These are phyloP conservation scores for Volvariella volvacea DNA, from an alignment of 1,284 basidiomycete genomes.

Conservation along the genomic window DNA sequence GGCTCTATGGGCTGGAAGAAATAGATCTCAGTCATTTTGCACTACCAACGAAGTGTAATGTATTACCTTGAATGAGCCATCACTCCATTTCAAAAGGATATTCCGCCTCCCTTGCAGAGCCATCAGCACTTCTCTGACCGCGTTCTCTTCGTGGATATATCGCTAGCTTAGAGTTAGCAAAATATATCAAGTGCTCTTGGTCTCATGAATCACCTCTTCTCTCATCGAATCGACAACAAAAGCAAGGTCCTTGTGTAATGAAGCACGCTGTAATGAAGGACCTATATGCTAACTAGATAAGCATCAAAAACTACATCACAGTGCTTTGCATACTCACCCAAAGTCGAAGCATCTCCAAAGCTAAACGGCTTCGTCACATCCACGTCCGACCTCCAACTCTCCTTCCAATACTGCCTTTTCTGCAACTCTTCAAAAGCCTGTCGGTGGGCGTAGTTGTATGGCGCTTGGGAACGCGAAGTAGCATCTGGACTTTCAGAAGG, in stretches of 20 bases:
- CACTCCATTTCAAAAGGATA: constrained; percentile 43
- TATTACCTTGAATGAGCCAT: constrained; percentile 30
- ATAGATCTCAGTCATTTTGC: constrained; percentile 27
- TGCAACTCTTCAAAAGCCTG: constrained; percentile 52
- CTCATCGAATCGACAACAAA: constrained; percentile 23
- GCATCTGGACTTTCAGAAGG: too few relatives aligned
- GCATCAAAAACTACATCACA: too few relatives aligned
- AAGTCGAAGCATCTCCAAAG: constrained; percentile 59
- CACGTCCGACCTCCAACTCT: constrained; percentile 48
- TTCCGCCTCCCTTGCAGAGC: constrained; percentile 64
- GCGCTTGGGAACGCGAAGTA: constrained; percentile 2
- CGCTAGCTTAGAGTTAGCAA: constrained; percentile 27
- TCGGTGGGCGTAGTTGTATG: constrained; percentile 35
- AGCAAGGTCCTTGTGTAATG: too few relatives aligned
- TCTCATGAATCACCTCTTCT: constrained; percentile 13
- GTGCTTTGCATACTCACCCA: constrained; percentile 34
- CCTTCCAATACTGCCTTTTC: constrained; percentile 62
- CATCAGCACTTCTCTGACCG: constrained; percentile 68
- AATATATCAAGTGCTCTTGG: neutral
- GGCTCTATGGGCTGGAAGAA: constrained; percentile 5
- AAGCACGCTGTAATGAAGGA: constrained; percentile 22
- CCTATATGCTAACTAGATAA: too few relatives aligned
- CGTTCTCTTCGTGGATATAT: constrained; percentile 67
- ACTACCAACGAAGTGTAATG: constrained; percentile 52
- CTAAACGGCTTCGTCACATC: constrained; percentile 41